Base-by-base conservation (phyloP, 2,329 filamentous ascomycete species). In the Blumeria hordei region DNA sequence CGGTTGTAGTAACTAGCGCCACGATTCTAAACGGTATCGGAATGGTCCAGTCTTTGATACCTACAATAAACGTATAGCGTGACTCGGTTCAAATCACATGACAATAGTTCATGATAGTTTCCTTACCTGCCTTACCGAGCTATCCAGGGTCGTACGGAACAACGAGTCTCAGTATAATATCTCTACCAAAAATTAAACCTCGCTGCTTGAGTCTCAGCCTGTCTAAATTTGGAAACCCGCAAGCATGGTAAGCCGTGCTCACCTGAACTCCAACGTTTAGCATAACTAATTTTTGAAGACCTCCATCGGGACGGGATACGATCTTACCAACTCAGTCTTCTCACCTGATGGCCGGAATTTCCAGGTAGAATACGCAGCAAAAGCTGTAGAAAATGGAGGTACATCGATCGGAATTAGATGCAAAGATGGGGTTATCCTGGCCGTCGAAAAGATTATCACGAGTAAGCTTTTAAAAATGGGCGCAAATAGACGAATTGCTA, bases 251-350 rank as follows among this genome's bases (percentile, higher is more conserved):
- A 16, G 37, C 37, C 37, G n/a, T 41, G 21, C 21, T 28, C 21
- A 4, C 21, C 21, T 28, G 21, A 28, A 28, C 21, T 28, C 21
- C 21, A 4, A 28, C 4, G 21, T 28, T 28, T 4, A 28, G 21
- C 21, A 28, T 28, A 28, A 28, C 21, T 28, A 28, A 28, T 56
- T 41, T 59, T 32, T 55, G 14, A 58, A 98, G 92, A 98, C 92
- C 67, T 98, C 92, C 67, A 98, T 98, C 84, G 92, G 92, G 68
- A 98, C 92, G 66, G 92, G 92, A 67, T 98, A 98, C 74, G 92
- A 98, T 80, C 83, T 98, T 65, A 87, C 87, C 69, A 98, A 98
- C 78, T 96, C 92, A 67, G 93, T 96, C 74, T 98, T 96, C 77
- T 96, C 92, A 52, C 92, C 92, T 62, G 92, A 98, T 73, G 92